Conservation (phyloP, 108 stramenopile species). For the Discostella stelligeroides region DNA sequence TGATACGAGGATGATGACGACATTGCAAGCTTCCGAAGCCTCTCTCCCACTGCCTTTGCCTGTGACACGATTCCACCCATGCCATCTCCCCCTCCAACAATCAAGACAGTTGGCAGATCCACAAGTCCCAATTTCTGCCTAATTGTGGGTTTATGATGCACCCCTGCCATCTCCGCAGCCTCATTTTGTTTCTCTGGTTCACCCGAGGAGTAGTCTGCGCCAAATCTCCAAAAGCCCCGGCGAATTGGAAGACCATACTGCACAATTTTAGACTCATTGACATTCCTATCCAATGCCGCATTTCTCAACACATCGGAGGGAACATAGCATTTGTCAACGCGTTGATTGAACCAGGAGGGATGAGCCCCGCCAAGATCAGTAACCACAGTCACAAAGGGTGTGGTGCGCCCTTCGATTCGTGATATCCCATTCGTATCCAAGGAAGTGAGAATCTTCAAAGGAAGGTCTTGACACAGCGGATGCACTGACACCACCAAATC, state of each 20-base stretch:
- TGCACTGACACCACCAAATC: slow-evolving; percentile 97
- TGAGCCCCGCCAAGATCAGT: slow-evolving; percentile 96
- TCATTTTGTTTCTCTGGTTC: slow-evolving; percentile 22
- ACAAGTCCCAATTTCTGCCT: slow-evolving; percentile 70
- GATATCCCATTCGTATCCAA: slow-evolving; percentile 58
- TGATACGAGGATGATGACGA: slow-evolving; percentile 43
- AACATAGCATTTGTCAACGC: slow-evolving; percentile 92
- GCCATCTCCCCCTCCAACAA: slow-evolving; percentile 97
- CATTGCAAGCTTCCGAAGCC: slow-evolving; percentile 49
- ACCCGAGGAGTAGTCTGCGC: slow-evolving; percentile 27
- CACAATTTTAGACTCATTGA: slow-evolving; percentile 72
- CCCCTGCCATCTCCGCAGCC: slow-evolving; percentile 34
- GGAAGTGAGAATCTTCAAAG: slow-evolving; percentile 74
- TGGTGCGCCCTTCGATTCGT: slow-evolving; percentile 40
- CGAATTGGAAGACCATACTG: slow-evolving; percentile 95
- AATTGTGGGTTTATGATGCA: slow-evolving; percentile 46
- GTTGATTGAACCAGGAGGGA: slow-evolving; percentile 91
- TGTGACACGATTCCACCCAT: slow-evolving; percentile 91
- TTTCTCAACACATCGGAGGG: slow-evolving; percentile 79
- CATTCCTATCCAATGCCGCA: slow-evolving; percentile 59
- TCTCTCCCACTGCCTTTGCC: slow-evolving; percentile 69
- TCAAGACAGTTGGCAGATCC: slow-evolving; percentile 78
- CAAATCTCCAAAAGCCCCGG: slow-evolving; percentile 87
- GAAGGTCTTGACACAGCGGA: slow-evolving; percentile 92
- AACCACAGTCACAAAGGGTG: slow-evolving; percentile 95